Base-by-base conservation (phyloP, 2,329 filamentous ascomycete genomes). In the Neocatenulostroma microsporum region DNA sequence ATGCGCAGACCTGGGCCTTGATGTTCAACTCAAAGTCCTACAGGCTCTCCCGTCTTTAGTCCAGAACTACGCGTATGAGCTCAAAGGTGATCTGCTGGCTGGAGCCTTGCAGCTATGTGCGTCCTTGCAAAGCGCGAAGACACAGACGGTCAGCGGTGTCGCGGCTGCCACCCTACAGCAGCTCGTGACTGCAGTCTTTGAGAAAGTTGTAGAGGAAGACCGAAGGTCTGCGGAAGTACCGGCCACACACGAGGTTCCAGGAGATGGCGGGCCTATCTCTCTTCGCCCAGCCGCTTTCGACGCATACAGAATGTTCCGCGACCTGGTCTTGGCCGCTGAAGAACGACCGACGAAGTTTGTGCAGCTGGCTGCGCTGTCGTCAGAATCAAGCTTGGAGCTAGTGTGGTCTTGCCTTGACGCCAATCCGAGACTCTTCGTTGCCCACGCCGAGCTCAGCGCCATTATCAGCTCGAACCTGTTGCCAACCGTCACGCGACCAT, bases 111-210 rank as follows among this genome's bases (percentile, higher is more conserved):
- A 94, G 57, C 85, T 94, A 56, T 96, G 91, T 63, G 91, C 91
- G 42, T 82, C 85, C 34, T 65, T 98, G 32, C 88, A 96, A 62
- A 82, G 78, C 39, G 91, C 84, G 61, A 96, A 95, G 64, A 93
- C 88, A 64, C 78, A 81, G 18, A 87, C 94, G 34, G 87, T 98
- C 50, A 93, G 89, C 56, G 93, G 93, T 51, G 96, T 93, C 1
- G 91, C 91, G 8, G 86, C 89, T 18, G 91, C 91, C n/a, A 96
- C 91, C 2, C 68, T 98, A 36, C 89, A 95, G 62, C 91, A 96
- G 60, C 74, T 98, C 11, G 80, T 96, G 6, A 85, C 91, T 21
- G 82, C 84, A 1, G 83, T 94, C 0, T 96, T 95, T 61, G 91
- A 96, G 58, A 91, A 93, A 58, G 86, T 95, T 2, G 75, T 80